A percentile compares a stretch with the other conserved stretches of the same genome.
phyloP scores from a whole-genome alignment of 495 filamentous ascomycete genomes.

The Tuber microsphaerosporum region DNA sequence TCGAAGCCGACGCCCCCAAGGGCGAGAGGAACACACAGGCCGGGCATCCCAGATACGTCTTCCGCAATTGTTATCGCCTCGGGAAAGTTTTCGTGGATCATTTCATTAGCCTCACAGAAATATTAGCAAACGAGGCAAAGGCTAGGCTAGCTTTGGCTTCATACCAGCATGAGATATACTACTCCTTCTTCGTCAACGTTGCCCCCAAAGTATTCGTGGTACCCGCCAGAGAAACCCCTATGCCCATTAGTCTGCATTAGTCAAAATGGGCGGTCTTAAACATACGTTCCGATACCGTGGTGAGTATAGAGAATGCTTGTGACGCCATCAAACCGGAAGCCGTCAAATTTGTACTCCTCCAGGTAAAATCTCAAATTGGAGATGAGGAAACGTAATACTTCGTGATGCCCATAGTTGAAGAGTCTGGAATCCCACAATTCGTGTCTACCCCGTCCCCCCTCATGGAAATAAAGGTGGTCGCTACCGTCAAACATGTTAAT shows the following conservation, averaged over 20 bases:
- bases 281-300: constrained; percentile 96
- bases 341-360: constrained; percentile 95
- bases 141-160: constrained; percentile 3
- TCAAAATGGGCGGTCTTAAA: constrained; percentile 36
- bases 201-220: constrained; percentile 94
- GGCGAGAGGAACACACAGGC: constrained; percentile 73
- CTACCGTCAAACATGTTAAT: constrained; percentile 91
- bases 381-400: constrained; percentile 86
- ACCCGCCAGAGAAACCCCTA: constrained; percentile 94
- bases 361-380: constrained; percentile 98
- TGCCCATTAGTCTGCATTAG: constrained; percentile 18
- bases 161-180: constrained; percentile 77
- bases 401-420: constrained; percentile 94
- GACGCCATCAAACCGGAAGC: constrained; percentile 95
- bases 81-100: constrained; percentile 84
- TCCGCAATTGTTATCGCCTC: constrained; percentile 85
- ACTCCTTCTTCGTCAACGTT: constrained; percentile 91
- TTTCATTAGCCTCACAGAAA: constrained; percentile 65
- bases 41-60: constrained; percentile 97
- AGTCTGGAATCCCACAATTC: constrained; percentile 92
- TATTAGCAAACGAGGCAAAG: constrained; percentile 12
- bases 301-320: constrained; percentile 96
- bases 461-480: constrained; percentile 94
- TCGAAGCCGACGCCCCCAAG: constrained; percentile 93
- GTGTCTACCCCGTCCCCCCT: constrained; percentile 70